A percentile compares a stretch with the other conserved stretches of the same genome.
Conservation (phyloP, 257 asterid genomes). For the Penstemon davidsonii region DNA sequence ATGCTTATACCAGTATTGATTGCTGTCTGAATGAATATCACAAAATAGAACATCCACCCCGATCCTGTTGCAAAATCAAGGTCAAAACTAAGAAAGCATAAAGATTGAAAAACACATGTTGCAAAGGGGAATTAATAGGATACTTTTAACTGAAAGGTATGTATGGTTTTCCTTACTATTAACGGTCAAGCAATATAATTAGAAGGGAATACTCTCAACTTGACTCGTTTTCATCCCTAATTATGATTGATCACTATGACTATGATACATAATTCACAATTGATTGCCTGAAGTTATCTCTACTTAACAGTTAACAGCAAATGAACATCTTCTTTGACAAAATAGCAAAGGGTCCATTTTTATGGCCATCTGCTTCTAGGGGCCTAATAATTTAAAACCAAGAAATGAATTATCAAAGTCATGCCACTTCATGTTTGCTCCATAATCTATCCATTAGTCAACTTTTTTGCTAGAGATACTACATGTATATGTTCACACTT, state of each 20-base stretch:
- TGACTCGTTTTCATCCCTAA: too few species aligned
- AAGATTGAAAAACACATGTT: too few species aligned
- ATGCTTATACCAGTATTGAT: conserved; percentile 85
- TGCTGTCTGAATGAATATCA: conserved; percentile 84
- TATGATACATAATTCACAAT: too few species aligned
- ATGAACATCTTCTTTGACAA: too few species aligned
- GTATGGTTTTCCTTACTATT: too few species aligned
- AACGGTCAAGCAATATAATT: too few species aligned
- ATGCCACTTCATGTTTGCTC: background rate
- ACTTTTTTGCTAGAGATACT: background rate
- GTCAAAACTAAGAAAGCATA: background rate
- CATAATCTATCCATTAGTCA: background rate
- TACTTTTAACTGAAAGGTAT: too few species aligned
- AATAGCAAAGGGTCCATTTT: background rate
- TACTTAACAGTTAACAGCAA: background rate
- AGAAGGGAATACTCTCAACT: too few species aligned
- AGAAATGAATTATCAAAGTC: background rate
- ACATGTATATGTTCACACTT: background rate
- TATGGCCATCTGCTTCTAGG: background rate
- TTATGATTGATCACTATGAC: too few species aligned
- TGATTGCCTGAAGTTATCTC: too few species aligned
- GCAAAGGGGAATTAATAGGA: too few species aligned
- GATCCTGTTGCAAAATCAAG: conserved; percentile 49
- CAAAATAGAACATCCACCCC: conserved; percentile 93
- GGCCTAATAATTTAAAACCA: background rate